These are phyloP conservation scores for Cercospora beticola DNA, from an alignment of 2,329 filamentous ascomycete species.

Conservation along the genomic window DNA sequence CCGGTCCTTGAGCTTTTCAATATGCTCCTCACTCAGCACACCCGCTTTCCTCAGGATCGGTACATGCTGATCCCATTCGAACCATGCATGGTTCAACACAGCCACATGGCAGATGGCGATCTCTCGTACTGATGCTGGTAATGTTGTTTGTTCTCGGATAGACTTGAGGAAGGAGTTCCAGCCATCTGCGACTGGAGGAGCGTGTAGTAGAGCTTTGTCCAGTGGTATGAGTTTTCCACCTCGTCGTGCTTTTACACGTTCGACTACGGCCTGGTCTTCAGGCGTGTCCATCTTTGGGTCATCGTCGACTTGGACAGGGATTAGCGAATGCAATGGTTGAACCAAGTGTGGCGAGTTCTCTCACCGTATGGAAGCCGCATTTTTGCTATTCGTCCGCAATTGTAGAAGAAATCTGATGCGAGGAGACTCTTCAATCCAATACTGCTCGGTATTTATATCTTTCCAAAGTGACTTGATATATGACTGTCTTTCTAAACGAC, in stretches of 20 bases:
- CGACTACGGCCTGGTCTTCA: conserved; percentile 52
- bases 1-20: conserved; percentile 46
- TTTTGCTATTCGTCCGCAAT: conserved; percentile 19
- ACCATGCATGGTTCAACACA: conserved; percentile 76
- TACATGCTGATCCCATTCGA: conserved; percentile 79
- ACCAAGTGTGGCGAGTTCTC: neutral
- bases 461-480: neutral
- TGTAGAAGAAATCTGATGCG: neutral
- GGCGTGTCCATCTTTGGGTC: conserved; percentile 49
- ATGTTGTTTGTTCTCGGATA: conserved; percentile 54
- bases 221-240: conserved; percentile 53
- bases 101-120: conserved; percentile 79
- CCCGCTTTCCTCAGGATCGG: conserved; percentile 65
- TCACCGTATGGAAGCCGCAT: conserved; percentile 56
- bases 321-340: neutral
- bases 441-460: neutral
- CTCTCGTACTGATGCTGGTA: conserved; percentile 62
- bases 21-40: conserved; percentile 54
- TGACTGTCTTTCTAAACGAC: neutral
- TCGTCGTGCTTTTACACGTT: conserved; percentile 53
- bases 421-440: neutral
- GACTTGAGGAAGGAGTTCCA: conserved; percentile 59
- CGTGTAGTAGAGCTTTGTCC: conserved; percentile 56
- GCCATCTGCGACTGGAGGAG: conserved; percentile 56
- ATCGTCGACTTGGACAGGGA: conserved; percentile 39